These are phyloP conservation scores for Trichosanthes cucumerina DNA, from an alignment of 306 rosid genomes.

Conservation along the genomic window DNA sequence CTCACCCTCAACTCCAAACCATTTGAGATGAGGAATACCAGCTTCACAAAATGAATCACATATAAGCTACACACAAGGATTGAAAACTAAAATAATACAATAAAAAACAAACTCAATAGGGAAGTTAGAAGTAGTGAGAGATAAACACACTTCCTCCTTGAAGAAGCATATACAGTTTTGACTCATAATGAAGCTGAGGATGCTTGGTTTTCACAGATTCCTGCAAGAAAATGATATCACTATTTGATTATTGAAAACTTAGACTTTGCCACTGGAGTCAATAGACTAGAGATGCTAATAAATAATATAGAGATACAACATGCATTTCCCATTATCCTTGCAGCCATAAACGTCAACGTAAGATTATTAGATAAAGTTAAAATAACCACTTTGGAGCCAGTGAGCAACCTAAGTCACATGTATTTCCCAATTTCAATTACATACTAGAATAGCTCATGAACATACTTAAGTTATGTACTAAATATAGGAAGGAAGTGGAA, in stretches of 20 bases:
- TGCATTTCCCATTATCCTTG: neutral
- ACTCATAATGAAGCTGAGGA: conserved; percentile 97
- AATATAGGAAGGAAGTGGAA: conserved; percentile 7
- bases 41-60: conserved; percentile 32
- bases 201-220: conserved; percentile 92
- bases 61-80: neutral
- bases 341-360: neutral
- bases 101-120: neutral
- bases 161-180: conserved; percentile 90
- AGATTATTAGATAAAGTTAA: neutral
- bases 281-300: neutral
- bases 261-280: neutral
- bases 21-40: conserved; percentile 88
- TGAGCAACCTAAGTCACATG: neutral
- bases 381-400: neutral
- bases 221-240: conserved; percentile 26
- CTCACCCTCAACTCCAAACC: conserved; percentile 98
- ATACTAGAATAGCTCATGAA: neutral
- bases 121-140: neutral
- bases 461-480: neutral
- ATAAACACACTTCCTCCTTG: conserved; percentile 92
- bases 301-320: neutral
- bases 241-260: neutral
- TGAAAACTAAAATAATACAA: neutral
- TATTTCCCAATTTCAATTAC: neutral